These are phyloP conservation scores for Tetrahymena malaccensis DNA, from an alignment of 73 alveolate species.

Conservation along the genomic window DNA sequence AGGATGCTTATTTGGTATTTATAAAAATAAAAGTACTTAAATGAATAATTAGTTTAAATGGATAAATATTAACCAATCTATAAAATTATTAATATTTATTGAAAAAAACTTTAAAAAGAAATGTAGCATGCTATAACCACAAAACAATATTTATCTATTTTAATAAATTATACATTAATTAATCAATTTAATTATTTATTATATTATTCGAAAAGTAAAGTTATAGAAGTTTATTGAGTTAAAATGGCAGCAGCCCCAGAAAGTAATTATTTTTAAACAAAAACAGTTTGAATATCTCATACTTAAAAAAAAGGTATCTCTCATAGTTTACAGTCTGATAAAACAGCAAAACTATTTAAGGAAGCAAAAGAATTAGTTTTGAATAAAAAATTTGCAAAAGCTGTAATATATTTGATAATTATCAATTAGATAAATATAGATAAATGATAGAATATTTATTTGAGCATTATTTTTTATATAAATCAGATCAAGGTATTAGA, in stretches of 20 bases:
- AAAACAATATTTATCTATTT: background rate
- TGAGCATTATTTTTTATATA: background rate
- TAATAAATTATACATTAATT: too few species aligned
- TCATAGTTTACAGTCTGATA: background rate
- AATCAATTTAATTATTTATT: background rate
- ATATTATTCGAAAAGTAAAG: background rate
- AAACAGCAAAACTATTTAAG: background rate
- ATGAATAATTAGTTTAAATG: background rate
- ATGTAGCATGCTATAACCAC: background rate
- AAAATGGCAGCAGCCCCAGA: background rate
- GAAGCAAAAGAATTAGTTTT: background rate
- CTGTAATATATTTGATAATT: background rate
- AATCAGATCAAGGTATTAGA: background rate
- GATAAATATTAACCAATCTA: background rate
- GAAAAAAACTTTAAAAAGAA: background rate
- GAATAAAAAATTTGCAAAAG: background rate
- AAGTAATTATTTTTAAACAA: background rate
- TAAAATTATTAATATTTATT: too few species aligned
- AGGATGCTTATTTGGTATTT: too few species aligned
- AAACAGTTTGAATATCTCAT: background rate
- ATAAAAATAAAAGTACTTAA: too few species aligned
- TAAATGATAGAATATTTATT: background rate
- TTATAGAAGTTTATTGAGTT: background rate
- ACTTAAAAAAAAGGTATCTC: background rate
- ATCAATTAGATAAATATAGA: too few species aligned